Evolutionary conservation across 1,284 basidiomycete genomes (phyloP).

Genomic region (Ustilago trichophora): DNA sequence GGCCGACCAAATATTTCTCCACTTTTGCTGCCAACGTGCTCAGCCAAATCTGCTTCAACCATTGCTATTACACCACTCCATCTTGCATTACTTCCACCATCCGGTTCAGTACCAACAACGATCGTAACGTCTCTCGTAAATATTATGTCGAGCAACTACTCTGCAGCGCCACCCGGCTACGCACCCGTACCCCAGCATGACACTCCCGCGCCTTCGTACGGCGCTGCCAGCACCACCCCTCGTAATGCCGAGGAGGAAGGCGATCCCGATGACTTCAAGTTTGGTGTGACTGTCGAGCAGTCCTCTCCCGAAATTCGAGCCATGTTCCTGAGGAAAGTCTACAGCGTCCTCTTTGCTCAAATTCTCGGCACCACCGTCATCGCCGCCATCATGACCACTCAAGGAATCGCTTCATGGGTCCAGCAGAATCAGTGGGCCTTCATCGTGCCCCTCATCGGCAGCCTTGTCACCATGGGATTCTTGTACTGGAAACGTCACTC

Average conservation of each 20-base stretch:
- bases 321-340: constrained; percentile 62
- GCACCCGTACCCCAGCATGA: constrained; percentile 31
- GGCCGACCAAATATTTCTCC: no score
- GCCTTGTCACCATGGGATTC: constrained; percentile 77
- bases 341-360: constrained; percentile 60
- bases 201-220: constrained; percentile 21
- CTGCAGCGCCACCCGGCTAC: constrained; percentile 42
- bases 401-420: constrained; percentile 48
- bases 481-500: constrained; percentile 87
- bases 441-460: constrained; percentile 75
- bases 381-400: constrained; percentile 50
- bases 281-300: constrained; percentile 64
- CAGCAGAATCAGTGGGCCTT: constrained; percentile 58
- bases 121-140: background rate
- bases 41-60: no score
- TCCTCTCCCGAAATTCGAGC: constrained; percentile 60
- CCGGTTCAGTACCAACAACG: no score
- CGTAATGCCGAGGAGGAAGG: constrained; percentile 51
- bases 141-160: constrained; percentile 23
- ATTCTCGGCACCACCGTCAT: constrained; percentile 59
- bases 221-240: constrained; percentile 27
- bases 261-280: constrained; percentile 64
- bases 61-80: no score
- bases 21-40: no score
- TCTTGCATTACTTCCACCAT: no score